A percentile compares a stretch with the other conserved stretches of the same genome.
Conservation (phyloP, 2,329 filamentous ascomycete species). For the Ophiostoma perfectum region DNA sequence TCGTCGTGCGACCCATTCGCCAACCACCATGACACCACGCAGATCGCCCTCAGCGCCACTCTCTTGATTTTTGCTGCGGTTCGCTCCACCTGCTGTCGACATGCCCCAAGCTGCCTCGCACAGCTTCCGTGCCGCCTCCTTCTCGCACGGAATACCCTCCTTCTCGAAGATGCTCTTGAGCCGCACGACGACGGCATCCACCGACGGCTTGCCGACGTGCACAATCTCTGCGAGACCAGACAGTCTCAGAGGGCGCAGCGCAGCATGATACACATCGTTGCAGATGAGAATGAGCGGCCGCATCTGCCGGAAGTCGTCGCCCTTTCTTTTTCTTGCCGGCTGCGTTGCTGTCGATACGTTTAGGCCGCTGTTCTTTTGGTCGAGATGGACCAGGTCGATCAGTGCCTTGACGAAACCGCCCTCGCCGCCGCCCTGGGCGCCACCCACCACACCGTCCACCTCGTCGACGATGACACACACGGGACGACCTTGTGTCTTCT, state of each 20-base stretch:
- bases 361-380: conserved; percentile 66
- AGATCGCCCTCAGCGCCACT: conserved; percentile 67
- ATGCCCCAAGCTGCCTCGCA: conserved; percentile 82
- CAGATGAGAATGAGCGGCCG: conserved; percentile 90
- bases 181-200: conserved; percentile 78
- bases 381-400: conserved; percentile 79
- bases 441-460: conserved; percentile 87
- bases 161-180: conserved; percentile 81
- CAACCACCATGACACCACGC: conserved; percentile 77
- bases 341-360: not conserved
- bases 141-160: conserved; percentile 82
- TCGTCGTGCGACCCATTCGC: conserved; percentile 77
- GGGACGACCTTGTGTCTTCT: conserved; percentile 63
- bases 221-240: conserved; percentile 82
- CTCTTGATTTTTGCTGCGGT: conserved; percentile 55
- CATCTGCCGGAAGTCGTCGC: conserved; percentile 80
- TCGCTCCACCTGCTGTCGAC: conserved; percentile 61
- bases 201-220: conserved; percentile 79
- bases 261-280: conserved; percentile 93
- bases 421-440: conserved; percentile 71
- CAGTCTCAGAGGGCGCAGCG: conserved; percentile 78
- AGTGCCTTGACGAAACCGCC: conserved; percentile 93
- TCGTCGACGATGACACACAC: conserved; percentile 95
- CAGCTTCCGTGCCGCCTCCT: conserved; percentile 77
- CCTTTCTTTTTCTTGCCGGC: conserved; percentile 46